Percentiles rank a stretch among this genome's conserved stretches.
Conservation (phyloP, 2,329 filamentous ascomycete species). For the Cadophora sp. region DNA sequence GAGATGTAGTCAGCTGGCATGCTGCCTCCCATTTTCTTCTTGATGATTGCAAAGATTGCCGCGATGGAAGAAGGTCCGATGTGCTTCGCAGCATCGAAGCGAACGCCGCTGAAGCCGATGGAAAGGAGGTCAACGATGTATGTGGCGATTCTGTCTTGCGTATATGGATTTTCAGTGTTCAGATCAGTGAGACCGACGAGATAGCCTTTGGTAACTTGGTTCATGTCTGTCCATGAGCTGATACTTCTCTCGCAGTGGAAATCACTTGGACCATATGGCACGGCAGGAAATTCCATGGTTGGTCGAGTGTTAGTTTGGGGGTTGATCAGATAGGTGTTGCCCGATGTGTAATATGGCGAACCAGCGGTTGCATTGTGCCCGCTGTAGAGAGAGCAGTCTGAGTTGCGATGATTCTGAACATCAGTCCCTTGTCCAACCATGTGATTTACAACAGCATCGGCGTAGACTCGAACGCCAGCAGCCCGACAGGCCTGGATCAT, state of each 20-base stretch:
- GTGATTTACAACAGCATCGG: slow-evolving; percentile 43
- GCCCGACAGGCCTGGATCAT: slow-evolving; percentile 38
- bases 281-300: slow-evolving; percentile 42
- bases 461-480: slow-evolving; percentile 43
- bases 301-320: slow-evolving; percentile 40
- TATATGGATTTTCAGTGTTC: slow-evolving; percentile 43
- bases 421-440: slow-evolving; percentile 42
- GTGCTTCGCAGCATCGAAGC: slow-evolving; percentile 43
- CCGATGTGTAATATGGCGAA: slow-evolving; percentile 42
- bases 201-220: slow-evolving; percentile 42
- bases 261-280: slow-evolving; percentile 43
- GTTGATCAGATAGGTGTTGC: slow-evolving; percentile 42
- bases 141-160: slow-evolving; percentile 42
- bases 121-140: slow-evolving; percentile 42
- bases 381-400: slow-evolving; percentile 37
- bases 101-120: slow-evolving; percentile 42
- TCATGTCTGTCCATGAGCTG: slow-evolving; percentile 41
- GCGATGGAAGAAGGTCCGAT: slow-evolving; percentile 40
- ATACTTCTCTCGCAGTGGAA: slow-evolving; percentile 43
- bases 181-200: slow-evolving; percentile 39
- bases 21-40: slow-evolving; percentile 39
- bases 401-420: slow-evolving; percentile 41
- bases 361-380: slow-evolving; percentile 42
- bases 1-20: slow-evolving; percentile 41
- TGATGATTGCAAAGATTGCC: slow-evolving; percentile 39